Evolutionary conservation across 345 rosid genomes (phyloP).

Genomic region (Citrus medica): DNA sequence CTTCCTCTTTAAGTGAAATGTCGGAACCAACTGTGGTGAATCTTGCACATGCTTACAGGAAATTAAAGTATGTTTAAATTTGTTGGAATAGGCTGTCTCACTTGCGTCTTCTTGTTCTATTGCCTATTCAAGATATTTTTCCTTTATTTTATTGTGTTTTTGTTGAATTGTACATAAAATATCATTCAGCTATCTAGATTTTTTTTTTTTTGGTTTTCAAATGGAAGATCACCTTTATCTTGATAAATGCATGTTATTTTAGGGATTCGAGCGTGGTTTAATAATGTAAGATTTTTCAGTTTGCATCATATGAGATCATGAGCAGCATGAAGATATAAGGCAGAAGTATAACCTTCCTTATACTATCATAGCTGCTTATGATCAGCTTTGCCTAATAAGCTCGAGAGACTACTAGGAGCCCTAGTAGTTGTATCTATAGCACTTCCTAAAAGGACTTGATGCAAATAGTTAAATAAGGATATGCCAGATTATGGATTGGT

Average conservation of each 20-base stretch:
- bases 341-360: background rate
- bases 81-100: conserved; percentile 3
- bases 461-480: background rate
- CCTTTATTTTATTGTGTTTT: background rate
- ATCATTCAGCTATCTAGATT: background rate
- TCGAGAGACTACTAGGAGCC: background rate
- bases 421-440: background rate
- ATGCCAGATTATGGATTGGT: background rate
- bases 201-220: background rate
- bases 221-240: background rate
- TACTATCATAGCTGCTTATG: background rate
- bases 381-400: background rate
- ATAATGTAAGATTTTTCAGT: no score
- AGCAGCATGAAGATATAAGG: background rate
- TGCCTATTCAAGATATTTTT: background rate
- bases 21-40: conserved; percentile 93
- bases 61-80: conserved; percentile 56
- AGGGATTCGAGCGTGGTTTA: background rate
- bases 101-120: conserved; percentile 8
- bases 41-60: conserved; percentile 88
- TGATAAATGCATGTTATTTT: background rate
- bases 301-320: background rate
- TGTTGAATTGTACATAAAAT: background rate
- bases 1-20: conserved; percentile 63
- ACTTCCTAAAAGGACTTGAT: background rate